These are phyloP conservation scores for Mucuna pruriens DNA, from an alignment of 306 rosid genomes.

Conservation along the genomic window DNA sequence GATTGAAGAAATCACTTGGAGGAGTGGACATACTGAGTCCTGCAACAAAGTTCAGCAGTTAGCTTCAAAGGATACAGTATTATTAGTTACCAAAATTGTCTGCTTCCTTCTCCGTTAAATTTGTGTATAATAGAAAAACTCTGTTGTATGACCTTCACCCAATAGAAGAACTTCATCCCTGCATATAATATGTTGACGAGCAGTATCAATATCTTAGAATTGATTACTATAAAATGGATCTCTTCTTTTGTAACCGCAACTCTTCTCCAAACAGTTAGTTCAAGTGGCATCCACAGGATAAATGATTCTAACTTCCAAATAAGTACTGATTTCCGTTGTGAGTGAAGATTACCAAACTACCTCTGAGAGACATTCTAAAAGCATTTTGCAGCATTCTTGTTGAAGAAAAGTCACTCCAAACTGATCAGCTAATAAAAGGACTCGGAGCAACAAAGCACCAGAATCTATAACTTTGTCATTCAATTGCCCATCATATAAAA, in stretches of 20 bases:
- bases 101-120: slow-evolving; percentile 89
- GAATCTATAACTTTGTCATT: slow-evolving; percentile 62
- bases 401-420: slow-evolving; percentile 91
- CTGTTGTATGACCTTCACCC: slow-evolving; percentile 89
- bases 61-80: slow-evolving; percentile 60
- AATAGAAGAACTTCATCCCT: slow-evolving; percentile 93
- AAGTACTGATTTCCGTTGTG: slow-evolving; percentile 34
- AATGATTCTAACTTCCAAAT: slow-evolving; percentile 40
- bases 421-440: slow-evolving; percentile 85
- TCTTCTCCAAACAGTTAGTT: slow-evolving; percentile 69
- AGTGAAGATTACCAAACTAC: slow-evolving; percentile 61
- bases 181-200: slow-evolving; percentile 82
- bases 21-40: slow-evolving; percentile 90
- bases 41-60: slow-evolving; percentile 87
- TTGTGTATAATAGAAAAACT: slow-evolving; percentile 85
- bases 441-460: slow-evolving; percentile 72
- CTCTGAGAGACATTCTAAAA: slow-evolving; percentile 91
- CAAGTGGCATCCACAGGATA: slow-evolving; percentile 53
- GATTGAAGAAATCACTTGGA: slow-evolving; percentile 78
- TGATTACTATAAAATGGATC: slow-evolving; percentile 63
- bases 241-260: slow-evolving; percentile 77
- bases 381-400: slow-evolving; percentile 90
- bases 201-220: slow-evolving; percentile 72
- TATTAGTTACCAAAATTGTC: slow-evolving; percentile 82
- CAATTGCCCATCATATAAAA: slow-evolving; percentile 78